These are phyloP conservation scores for Chenopodium album DNA, from an alignment of 148 eudicot genomes.

Conservation along the genomic window DNA sequence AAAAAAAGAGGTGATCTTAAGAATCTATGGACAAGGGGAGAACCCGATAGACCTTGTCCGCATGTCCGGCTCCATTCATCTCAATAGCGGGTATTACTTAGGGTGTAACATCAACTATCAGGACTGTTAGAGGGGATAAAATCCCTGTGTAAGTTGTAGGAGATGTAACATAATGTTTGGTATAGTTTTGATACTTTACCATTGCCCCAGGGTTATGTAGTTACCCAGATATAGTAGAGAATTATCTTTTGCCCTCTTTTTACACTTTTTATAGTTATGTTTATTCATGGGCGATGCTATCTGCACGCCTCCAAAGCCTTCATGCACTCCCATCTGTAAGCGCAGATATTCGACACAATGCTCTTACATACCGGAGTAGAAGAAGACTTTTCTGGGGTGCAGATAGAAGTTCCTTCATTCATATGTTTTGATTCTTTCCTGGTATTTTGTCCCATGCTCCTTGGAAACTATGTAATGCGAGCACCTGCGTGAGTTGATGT, in stretches of 20 bases:
- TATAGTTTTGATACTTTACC: slow-evolving; percentile 15
- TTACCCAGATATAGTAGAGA: slow-evolving; percentile 16
- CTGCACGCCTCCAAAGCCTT: slow-evolving; percentile 11
- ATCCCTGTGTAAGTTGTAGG: slow-evolving; percentile 39
- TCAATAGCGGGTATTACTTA: slow-evolving; percentile 18
- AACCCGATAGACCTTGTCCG: slow-evolving; percentile 78
- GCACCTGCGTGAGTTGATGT: slow-evolving; percentile 1
- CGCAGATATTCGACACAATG: neutral
- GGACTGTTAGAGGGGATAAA: slow-evolving; percentile 15
- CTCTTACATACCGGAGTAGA: neutral
- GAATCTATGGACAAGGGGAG: slow-evolving; percentile 78
- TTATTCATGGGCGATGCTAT: slow-evolving; percentile 1
- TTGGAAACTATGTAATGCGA: slow-evolving; percentile 5
- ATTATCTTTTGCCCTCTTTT: neutral
- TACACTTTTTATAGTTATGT: neutral
- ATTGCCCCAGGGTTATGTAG: slow-evolving; percentile 7
- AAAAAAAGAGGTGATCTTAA: slow-evolving; percentile 67
- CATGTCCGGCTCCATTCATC: slow-evolving; percentile 56
- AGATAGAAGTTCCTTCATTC: slow-evolving; percentile 5
- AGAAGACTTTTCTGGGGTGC: slow-evolving; percentile 8
- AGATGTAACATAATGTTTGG: slow-evolving; percentile 34
- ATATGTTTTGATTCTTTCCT: slow-evolving; percentile 22
- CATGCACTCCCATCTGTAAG: neutral
- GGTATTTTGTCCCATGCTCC: neutral
- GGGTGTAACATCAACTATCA: slow-evolving; percentile 28